Base-by-base conservation (phyloP, 2,329 filamentous ascomycete genomes). In the Venturia pyrina region DNA sequence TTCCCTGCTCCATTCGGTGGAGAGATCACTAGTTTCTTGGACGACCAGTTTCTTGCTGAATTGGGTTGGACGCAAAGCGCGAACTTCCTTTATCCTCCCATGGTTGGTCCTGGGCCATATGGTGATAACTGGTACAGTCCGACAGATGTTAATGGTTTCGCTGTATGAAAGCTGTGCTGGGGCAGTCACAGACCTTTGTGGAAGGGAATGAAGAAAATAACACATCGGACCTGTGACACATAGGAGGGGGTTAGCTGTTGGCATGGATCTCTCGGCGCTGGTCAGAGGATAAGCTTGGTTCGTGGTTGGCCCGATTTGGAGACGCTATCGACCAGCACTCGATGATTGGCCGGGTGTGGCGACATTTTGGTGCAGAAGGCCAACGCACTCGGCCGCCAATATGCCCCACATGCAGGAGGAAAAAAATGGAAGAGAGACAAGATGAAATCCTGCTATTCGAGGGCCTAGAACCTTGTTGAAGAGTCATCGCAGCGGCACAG, bases 1-100 rank as follows among this genome's bases (percentile, higher is more conserved):
- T 24, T 63, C 11, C 66, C 57, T 57, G 61, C 63, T 70, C 71
- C 5, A 64, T 71, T 21, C 68, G 69, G 15, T 71, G 60, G 37
- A 32, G 66, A 67, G 13, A 60, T 65, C 40, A 64, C 62, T n/a
- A 67, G 61, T 21, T 61, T 67, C 28, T 40, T 76, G n/a, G 72
- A 77, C 57, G 75, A 78, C 28, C 71, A 76, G 48, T 77, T 78
- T 61, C 68, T 77, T 4, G 71, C 74, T 0, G 74, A 78, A 63
- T 74, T 78, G 24, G 76, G 77, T 63, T 78, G 76, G 76, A 65
- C 66, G 43, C 46, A 43, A 17, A 66, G 57, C 37, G 46, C 32
- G 10, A 66, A 59, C 53, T 66, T 50, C 24, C 61, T 66, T 3
- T 66, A 64, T 53, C 65, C 57, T n/a, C 50, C 48, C 5, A 65